Evolutionary conservation across 805 yeast species (phyloP).

Genomic region (Wickerhamomyces chambardii): DNA sequence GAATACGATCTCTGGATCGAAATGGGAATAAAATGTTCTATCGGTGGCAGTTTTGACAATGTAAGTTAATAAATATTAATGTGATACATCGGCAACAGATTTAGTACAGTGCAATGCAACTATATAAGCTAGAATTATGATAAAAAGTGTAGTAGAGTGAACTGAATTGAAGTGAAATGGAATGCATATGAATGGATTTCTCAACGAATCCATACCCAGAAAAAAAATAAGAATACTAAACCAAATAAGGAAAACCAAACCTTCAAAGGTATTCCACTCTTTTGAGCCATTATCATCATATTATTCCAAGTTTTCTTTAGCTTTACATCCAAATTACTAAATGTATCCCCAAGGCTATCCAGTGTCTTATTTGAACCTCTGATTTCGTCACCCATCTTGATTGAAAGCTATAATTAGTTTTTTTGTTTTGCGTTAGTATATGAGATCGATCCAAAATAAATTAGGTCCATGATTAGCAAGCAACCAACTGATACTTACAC

Average conservation of each 20-base stretch:
- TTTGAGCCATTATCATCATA: slow-evolving; percentile 57
- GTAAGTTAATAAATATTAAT: too few species aligned
- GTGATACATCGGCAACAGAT: too few species aligned
- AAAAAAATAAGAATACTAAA: slow-evolving; percentile 39
- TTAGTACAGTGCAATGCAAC: too few species aligned
- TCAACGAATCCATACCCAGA: slow-evolving; percentile 35
- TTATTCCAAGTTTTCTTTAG: slow-evolving; percentile 44
- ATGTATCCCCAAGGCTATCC: slow-evolving; percentile 30
- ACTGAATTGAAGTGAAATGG: too few species aligned
- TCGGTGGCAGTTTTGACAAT: too few species aligned
- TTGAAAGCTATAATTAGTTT: slow-evolving; percentile 24
- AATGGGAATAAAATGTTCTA: too few species aligned
- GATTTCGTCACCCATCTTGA: slow-evolving; percentile 59
- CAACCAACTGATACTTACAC: too few species aligned
- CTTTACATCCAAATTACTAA: slow-evolving; percentile 34
- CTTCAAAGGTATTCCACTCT: slow-evolving; percentile 54
- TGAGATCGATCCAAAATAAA: neutral
- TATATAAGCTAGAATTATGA: too few species aligned
- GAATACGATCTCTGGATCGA: too few species aligned
- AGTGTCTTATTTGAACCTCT: slow-evolving; percentile 40
- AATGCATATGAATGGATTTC: too few species aligned
- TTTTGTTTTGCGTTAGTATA: neutral
- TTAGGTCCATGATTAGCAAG: too few species aligned
- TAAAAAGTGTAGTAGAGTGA: too few species aligned
- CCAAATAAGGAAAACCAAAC: slow-evolving; percentile 47